Evolutionary conservation across 108 stramenopile genomes (phyloP).

Genomic region (Cyclotella baltica): DNA sequence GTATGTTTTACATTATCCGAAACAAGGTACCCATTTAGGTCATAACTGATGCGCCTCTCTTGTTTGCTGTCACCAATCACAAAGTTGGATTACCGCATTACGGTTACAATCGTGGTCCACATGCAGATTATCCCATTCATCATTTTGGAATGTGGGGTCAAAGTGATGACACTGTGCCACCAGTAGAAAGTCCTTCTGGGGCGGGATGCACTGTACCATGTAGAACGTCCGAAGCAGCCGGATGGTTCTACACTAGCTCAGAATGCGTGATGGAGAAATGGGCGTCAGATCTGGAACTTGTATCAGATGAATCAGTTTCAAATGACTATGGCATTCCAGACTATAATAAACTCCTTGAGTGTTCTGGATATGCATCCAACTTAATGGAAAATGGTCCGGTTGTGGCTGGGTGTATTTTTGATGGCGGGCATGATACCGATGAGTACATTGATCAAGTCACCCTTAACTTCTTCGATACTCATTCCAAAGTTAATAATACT

Average conservation of each 20-base stretch:
- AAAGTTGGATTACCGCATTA: slow-evolving; percentile 14
- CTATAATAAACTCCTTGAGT: slow-evolving; percentile 3
- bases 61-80: not conserved
- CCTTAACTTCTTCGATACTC: slow-evolving; percentile 11
- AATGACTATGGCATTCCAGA: not conserved
- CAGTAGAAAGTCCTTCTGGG: slow-evolving; percentile 3
- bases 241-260: slow-evolving; percentile 18
- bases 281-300: not conserved
- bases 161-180: slow-evolving; percentile 8
- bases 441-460: not conserved
- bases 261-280: slow-evolving; percentile 19
- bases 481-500: no score
- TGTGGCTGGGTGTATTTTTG: not conserved
- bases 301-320: not conserved
- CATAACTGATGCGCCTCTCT: not conserved
- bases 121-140: slow-evolving; percentile 1
- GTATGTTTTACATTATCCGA: not conserved
- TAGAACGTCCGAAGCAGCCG: slow-evolving; percentile 2
- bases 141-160: slow-evolving; percentile 11
- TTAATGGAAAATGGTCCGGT: not conserved
- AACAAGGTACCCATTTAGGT: not conserved
- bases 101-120: slow-evolving; percentile 9
- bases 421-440: slow-evolving; percentile 5
- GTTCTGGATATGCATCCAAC: not conserved
- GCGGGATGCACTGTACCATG: slow-evolving; percentile 14